Percentiles rank a stretch among this genome's conserved stretches.
phyloP scores from a whole-genome alignment of 306 rosid species.

The Ceratonia siliqua region DNA sequence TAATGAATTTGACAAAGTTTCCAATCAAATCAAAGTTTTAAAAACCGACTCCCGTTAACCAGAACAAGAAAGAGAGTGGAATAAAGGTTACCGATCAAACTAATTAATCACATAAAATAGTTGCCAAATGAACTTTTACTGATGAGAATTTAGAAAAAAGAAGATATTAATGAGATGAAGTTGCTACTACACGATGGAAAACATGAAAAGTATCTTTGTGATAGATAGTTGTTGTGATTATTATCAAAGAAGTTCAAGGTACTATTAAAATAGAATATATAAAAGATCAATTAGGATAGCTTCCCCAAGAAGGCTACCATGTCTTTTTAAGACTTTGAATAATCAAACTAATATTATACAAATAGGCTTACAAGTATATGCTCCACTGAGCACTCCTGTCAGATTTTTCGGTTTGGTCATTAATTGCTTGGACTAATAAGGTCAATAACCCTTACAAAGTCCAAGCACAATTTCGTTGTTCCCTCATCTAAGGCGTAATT shows the following conservation, averaged over 20 bases:
- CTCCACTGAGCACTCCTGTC: neutral
- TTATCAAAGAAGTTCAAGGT: neutral
- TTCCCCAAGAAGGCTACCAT: neutral
- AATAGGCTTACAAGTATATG: neutral
- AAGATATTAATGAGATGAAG: neutral
- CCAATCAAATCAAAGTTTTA: neutral
- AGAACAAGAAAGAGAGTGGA: neutral
- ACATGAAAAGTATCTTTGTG: neutral
- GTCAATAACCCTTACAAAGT: neutral
- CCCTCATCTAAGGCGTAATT: conserved; percentile 24
- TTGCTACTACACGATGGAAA: conserved; percentile 9
- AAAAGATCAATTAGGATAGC: neutral
- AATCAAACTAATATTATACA: neutral
- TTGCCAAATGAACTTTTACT: neutral
- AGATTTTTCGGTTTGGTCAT: neutral
- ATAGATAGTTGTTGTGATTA: neutral
- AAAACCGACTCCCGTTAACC: neutral
- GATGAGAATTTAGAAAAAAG: neutral
- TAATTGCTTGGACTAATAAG: neutral
- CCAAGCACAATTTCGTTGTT: neutral
- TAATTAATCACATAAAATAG: neutral
- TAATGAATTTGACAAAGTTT: neutral
- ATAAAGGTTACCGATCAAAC: neutral
- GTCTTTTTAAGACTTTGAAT: neutral
- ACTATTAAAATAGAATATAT: neutral